phyloP scores from a whole-genome alignment of 345 rosid genomes.

The Carallia pectinifolia region DNA sequence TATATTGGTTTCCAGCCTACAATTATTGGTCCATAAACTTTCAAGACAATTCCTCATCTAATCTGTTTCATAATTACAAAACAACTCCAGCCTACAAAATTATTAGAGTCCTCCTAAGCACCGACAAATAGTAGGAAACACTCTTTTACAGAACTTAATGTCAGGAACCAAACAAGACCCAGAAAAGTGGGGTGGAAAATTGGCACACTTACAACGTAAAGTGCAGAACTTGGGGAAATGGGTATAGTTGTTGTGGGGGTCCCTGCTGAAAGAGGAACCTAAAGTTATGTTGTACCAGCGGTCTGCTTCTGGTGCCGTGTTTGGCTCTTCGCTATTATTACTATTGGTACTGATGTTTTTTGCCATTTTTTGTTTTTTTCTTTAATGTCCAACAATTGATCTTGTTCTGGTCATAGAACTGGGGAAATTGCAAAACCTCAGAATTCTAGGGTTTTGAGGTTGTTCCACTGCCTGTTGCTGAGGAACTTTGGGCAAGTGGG shows the following conservation, averaged over 20 bases:
- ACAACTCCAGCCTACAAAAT: too few species aligned
- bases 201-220: slow-evolving; percentile 20
- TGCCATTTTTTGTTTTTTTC: slow-evolving; percentile 6
- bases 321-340: slow-evolving; percentile 15
- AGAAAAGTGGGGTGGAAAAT: too few species aligned
- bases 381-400: background rate
- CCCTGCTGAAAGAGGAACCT: slow-evolving; percentile 18
- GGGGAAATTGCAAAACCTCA: background rate
- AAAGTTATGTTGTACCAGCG: slow-evolving; percentile 24
- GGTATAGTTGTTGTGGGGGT: slow-evolving; percentile 4
- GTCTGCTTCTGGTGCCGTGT: slow-evolving; percentile 18
- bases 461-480: background rate
- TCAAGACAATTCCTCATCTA: too few species aligned
- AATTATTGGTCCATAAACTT: too few species aligned
- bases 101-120: too few species aligned
- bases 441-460: slow-evolving; percentile 12
- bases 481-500: background rate
- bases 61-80: too few species aligned
- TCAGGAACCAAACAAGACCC: background rate
- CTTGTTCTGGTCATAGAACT: background rate
- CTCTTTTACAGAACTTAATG: too few species aligned
- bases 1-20: too few species aligned
- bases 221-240: slow-evolving; percentile 19
- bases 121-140: too few species aligned
- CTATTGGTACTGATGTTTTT: background rate